Evolutionary conservation across 495 filamentous ascomycete genomes (phyloP), one percentile per base, ranked within the genome.

Genomic region (Penicillium simplicissimum): DNA sequence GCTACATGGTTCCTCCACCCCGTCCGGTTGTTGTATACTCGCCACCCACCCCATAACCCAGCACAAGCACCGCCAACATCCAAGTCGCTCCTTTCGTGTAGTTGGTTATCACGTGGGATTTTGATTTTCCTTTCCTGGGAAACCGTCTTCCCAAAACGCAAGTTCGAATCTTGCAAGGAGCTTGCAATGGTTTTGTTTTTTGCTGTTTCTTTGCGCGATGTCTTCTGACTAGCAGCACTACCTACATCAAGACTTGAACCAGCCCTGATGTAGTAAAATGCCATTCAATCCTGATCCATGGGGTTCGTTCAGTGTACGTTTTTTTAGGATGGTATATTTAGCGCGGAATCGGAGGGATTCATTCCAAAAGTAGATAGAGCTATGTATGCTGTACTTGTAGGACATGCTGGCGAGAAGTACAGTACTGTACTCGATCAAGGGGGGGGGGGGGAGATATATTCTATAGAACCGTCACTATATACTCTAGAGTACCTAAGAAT

Each of bases 51-150:
- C 4, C n/a, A 42, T 45, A 19, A 45, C 3, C 17, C 42, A 4
- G 11, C 19, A 2, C 17, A 4, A 45, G 13, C 19, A 3, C 17
- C 11, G 17, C 8, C 19, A 45, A 21, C 42, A 3, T 23, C 42
- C 42, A 45, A 21, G 42, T 45, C 42, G 42, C 42, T 45, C 42
- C 42, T 45, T 45, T 45, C 42, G 42, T 45, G 42, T 45, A 45
- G 42, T 45, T 45, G 42, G 42, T 45, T 45, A 45, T 45, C 42
- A 45, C 42, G 42, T 45, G 42, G 42, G 42, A 45, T 45, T 45
- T 45, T 45, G 42, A 45, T 45, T 23, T 13, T 23, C 17, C 17
- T 45, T 10, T 42, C 7, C 14, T 38, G 23, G n/a, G 37, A 42
- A 45, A 31, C 6, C 4, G 42, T 45, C 42, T 45, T 45, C 42